A percentile compares a stretch with the other conserved stretches of the same genome.
Evolutionary conservation across 306 rosid species (phyloP).

Genomic region (Cotoneaster glaucophyllus): DNA sequence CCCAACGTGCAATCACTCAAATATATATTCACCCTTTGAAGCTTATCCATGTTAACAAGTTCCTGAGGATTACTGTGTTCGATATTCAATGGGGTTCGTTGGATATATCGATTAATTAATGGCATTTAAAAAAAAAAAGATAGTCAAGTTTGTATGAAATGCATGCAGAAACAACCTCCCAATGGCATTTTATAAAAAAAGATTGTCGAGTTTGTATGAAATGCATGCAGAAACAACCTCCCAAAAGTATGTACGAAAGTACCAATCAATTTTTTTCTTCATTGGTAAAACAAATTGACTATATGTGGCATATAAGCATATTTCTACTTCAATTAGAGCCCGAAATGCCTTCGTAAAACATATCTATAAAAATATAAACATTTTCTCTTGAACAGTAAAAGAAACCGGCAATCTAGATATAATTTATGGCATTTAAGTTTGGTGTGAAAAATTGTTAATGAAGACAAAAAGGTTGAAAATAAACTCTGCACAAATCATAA

Average conservation of each 20-base stretch:
- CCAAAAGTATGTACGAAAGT: neutral
- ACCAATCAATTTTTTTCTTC: neutral
- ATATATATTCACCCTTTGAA: neutral
- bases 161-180: too few species aligned
- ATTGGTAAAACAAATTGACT: neutral
- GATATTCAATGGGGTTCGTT: neutral
- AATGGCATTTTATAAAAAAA: too few species aligned
- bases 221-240: neutral
- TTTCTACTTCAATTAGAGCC: neutral
- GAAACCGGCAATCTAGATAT: neutral
- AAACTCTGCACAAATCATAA: neutral
- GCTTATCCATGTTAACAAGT: neutral
- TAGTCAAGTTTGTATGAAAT: too few species aligned
- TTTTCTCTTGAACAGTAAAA: neutral
- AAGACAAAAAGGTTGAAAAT: constrained; percentile 10
- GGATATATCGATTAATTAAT: neutral
- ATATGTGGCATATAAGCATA: neutral
- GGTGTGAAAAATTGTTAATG: constrained; percentile 22
- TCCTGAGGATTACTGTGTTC: neutral
- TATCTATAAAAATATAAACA: neutral
- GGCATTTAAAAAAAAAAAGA: neutral
- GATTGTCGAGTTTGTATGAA: neutral
- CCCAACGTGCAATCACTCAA: neutral
- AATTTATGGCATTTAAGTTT: constrained; percentile 2
- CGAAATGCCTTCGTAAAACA: neutral